Conservation (phyloP, 106 monocot species). For the Apostasia shenzhenica region DNA sequence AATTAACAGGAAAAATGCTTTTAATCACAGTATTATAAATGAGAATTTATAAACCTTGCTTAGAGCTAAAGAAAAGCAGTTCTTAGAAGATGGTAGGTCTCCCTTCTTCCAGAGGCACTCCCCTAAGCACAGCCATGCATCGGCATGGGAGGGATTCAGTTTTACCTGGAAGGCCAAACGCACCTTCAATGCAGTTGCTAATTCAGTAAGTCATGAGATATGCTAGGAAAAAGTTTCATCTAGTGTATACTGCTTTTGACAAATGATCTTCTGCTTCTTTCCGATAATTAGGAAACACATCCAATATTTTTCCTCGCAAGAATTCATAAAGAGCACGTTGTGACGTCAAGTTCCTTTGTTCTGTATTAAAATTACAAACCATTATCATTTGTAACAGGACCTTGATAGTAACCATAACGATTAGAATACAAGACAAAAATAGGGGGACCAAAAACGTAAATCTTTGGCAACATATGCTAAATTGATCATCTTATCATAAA, state of each 20-base stretch:
- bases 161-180: constrained; percentile 75
- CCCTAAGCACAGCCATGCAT: constrained; percentile 96
- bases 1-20: not conserved
- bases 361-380: constrained; percentile 16
- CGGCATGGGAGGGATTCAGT: constrained; percentile 84
- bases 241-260: constrained; percentile 67
- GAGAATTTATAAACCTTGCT: constrained; percentile 54
- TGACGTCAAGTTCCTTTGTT: constrained; percentile 36
- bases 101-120: constrained; percentile 99
- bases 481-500: not conserved
- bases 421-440: too few relatives aligned
- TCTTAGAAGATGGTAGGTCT: constrained; percentile 72
- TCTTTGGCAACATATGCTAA: not conserved
- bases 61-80: constrained; percentile 74
- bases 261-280: constrained; percentile 87
- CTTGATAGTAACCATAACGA: too few relatives aligned
- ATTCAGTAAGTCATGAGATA: not conserved
- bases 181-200: constrained; percentile 5
- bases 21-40: not conserved
- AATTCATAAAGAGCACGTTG: constrained; percentile 61
- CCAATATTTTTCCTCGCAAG: constrained; percentile 57
- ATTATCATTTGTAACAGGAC: not conserved
- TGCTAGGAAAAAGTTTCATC: not conserved
- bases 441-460: not conserved
- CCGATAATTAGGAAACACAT: constrained; percentile 52